Evolutionary conservation across 2,329 filamentous ascomycete genomes (phyloP).

Genomic region (Aspergillus sp.): DNA sequence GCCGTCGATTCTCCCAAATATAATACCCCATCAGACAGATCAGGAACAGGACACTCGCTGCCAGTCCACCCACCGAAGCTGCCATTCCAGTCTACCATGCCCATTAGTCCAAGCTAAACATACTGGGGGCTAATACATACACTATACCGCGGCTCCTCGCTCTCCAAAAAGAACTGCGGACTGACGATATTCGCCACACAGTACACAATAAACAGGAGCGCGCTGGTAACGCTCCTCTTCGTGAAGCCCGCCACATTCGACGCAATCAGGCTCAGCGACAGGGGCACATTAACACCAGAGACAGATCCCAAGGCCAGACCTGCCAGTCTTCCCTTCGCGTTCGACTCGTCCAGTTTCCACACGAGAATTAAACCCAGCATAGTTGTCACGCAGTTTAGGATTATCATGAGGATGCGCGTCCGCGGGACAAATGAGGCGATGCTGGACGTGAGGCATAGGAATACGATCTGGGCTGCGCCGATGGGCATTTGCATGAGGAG

Average conservation of each 20-base stretch:
- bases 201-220: constrained; percentile 50
- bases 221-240: constrained; percentile 38
- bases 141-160: constrained; percentile 32
- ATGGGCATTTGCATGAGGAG: constrained; percentile 40
- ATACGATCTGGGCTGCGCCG: constrained; percentile 33
- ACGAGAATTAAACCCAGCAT: constrained; percentile 35
- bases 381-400: constrained; percentile 28
- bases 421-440: constrained; percentile 29
- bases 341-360: constrained; percentile 27
- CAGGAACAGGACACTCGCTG: constrained; percentile 31
- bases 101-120: too few species aligned
- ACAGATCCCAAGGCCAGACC: constrained; percentile 32
- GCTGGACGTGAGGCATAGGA: constrained; percentile 29
- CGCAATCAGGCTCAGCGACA: constrained; percentile 34
- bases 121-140: too few species aligned
- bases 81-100: constrained; percentile 33
- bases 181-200: constrained; percentile 36
- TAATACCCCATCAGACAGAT: constrained; percentile 30
- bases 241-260: constrained; percentile 39
- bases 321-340: constrained; percentile 28
- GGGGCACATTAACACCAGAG: constrained; percentile 36
- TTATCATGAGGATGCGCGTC: constrained; percentile 35
- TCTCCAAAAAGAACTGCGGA: constrained; percentile 32
- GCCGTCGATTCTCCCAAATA: constrained; percentile 29
- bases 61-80: constrained; percentile 30